Evolutionary conservation across 495 filamentous ascomycete genomes (phyloP), one percentile per base, ranked within the genome.

Genomic region (Saxispiralis lemnorum): DNA sequence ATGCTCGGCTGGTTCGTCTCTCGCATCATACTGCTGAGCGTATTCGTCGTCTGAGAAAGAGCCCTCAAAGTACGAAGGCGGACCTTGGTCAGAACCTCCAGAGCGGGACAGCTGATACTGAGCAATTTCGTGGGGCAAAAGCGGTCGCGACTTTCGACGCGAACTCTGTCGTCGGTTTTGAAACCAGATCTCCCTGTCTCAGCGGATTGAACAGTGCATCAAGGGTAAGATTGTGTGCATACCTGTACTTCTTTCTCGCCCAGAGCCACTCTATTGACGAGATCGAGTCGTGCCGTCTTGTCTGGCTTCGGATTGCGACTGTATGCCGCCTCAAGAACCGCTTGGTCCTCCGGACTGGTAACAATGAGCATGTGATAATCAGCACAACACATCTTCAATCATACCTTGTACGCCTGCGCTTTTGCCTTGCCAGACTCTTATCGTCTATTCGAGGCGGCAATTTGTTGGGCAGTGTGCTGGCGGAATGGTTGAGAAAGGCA

Each of bases 161-260:
- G 86, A 79, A 62, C 86, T 93, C 58, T 99, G 92, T 47, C 92
- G 74, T 57, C 87, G 77, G 54, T 99, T 99, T 58, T 96, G 92
- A 62, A 99, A 99, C 92, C 92, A 99, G 52, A 99, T 94, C 89
- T 97, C 44, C 31, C 2, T 9, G 32, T 4, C n/a, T 41, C 18
- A 41, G 36, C 31, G 28, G 37, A 44, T 31, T 30, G 10, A 38
- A 31, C 19, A 44, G 45, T 39, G 51, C 46, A 51, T 43, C 41
- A 13, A 20, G 38, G 6, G 21, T 15, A 17, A 43, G 21, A 57
- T 40, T 12, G 28, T 33, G 6, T 30, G 33, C 17, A 36, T 46
- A 95, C 89, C 75, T 96, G 92, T 14, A 96, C 84, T 68, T 95
- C 88, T 60, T 95, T 95, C 64, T 99, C 89, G 48, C 82, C 89